phyloP scores from a whole-genome alignment of 2,329 filamentous ascomycete genomes.

The Ophiostoma tasmaniense region DNA sequence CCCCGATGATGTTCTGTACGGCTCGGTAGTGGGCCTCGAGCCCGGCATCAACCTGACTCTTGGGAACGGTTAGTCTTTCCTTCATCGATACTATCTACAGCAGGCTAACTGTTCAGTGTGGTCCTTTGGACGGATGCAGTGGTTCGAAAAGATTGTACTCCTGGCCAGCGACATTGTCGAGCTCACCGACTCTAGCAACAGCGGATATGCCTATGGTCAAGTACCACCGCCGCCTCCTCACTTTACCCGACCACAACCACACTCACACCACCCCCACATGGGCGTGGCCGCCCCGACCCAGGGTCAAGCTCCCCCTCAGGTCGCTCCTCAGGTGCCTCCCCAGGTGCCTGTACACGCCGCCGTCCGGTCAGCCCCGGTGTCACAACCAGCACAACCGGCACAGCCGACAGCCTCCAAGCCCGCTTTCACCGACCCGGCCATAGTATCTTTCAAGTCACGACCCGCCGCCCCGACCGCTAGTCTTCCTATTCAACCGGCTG shows the following conservation, averaged over 20 bases:
- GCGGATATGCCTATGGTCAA: background rate
- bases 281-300: background rate
- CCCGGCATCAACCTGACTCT: conserved; percentile 61
- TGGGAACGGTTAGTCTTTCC: conserved; percentile 51
- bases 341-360: background rate
- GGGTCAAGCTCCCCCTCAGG: background rate
- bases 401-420: conserved; percentile 16
- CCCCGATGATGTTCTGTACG: conserved; percentile 57
- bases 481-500: background rate
- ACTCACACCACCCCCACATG: background rate
- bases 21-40: conserved; percentile 60
- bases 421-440: conserved; percentile 18
- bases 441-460: conserved; percentile 17
- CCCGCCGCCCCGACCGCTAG: conserved; percentile 7
- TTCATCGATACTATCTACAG: background rate
- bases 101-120: conserved; percentile 28
- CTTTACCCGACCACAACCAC: background rate
- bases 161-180: conserved; percentile 30
- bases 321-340: background rate
- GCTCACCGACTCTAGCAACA: conserved; percentile 16
- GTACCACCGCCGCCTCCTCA: background rate
- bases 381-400: background rate
- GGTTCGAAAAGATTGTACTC: conserved; percentile 37
- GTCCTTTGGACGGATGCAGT: conserved; percentile 33
- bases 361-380: background rate